Percentiles rank a stretch among this genome's conserved stretches.
Conservation (phyloP, 192 early-diverging fungal species). For the Chytriomyces sp. region DNA sequence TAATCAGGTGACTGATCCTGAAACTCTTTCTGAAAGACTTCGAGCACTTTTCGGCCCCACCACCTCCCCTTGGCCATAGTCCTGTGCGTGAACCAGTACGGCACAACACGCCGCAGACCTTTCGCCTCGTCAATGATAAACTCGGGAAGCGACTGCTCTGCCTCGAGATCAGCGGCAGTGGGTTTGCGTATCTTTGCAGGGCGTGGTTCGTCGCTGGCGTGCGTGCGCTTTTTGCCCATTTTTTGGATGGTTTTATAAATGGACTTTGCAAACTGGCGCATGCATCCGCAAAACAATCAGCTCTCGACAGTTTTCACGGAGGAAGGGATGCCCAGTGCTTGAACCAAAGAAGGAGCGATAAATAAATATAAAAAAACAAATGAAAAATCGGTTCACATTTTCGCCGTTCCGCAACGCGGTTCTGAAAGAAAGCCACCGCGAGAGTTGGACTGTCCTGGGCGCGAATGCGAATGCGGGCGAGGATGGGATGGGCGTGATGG, state of each 20-base stretch:
- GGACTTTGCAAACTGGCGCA: too few relatives aligned
- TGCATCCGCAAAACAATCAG: too few relatives aligned
- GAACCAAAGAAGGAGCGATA: neutral
- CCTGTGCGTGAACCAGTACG: conserved; percentile 82
- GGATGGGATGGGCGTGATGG: neutral
- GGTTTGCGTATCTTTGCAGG: too few relatives aligned
- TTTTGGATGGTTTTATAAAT: too few relatives aligned
- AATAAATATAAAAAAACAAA: neutral
- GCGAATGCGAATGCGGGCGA: neutral
- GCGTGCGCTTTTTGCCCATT: too few relatives aligned
- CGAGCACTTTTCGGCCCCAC: conserved; percentile 74
- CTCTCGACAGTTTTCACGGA: too few relatives aligned
- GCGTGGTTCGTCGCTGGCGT: too few relatives aligned
- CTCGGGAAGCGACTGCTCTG: neutral
- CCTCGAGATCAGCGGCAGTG: neutral
- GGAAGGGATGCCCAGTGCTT: too few relatives aligned
- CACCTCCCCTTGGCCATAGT: conserved; percentile 88
- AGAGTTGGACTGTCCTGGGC: neutral
- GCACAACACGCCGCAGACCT: conserved; percentile 58
- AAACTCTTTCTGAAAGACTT: conserved; percentile 87
- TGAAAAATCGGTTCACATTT: neutral
- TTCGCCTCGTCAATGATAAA: neutral
- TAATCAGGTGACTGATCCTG: conserved; percentile 78
- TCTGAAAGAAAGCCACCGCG: conserved; percentile 23
- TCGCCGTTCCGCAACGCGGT: conserved; percentile 23